These are phyloP conservation scores for Edaphochlamys debaryana DNA, from an alignment of 139 green algal genomes.

Conservation along the genomic window DNA sequence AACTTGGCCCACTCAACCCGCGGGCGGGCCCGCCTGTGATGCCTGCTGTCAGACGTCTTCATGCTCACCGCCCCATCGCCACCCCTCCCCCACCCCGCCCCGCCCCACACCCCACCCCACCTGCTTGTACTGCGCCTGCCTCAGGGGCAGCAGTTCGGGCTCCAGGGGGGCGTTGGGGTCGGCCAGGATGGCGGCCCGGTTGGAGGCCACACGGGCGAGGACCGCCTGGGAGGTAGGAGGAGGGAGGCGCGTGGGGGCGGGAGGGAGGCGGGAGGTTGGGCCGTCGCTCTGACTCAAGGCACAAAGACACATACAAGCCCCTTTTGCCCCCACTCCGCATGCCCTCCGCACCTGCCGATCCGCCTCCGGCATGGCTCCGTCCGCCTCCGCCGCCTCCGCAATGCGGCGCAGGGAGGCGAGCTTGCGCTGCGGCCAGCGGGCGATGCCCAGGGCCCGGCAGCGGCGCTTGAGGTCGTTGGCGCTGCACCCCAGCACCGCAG, in stretches of 20 bases:
- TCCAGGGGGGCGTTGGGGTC: constrained; percentile 15
- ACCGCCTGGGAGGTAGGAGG: background rate
- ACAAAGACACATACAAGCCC: background rate
- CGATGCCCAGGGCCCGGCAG: constrained; percentile 5
- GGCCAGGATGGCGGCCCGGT: constrained; percentile 6
- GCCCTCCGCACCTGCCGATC: background rate
- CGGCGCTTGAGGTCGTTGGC: constrained; percentile 19
- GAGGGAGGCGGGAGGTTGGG: too few relatives aligned
- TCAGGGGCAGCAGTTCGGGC: background rate
- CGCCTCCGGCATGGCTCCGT: background rate
- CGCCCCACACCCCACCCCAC: too few relatives aligned
- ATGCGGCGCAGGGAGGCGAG: constrained; percentile 12
- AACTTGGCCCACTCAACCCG: too few relatives aligned
- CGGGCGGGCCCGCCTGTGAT: too few relatives aligned
- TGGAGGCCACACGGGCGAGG: background rate
- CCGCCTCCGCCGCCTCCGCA: background rate
- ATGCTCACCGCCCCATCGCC: too few relatives aligned
- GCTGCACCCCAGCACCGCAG: background rate
- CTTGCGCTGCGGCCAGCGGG: constrained; percentile 23
- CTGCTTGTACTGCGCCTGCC: constrained; percentile 18
- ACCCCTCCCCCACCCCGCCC: too few relatives aligned
- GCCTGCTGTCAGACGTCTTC: too few relatives aligned
- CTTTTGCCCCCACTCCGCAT: too few relatives aligned
- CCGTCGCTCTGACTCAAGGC: too few relatives aligned
- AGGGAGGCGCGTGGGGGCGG: background rate